A percentile compares a stretch with the other conserved stretches of the same genome.
Evolutionary conservation across 1,284 basidiomycete species (phyloP).

Genomic region (Trichosporon faecale): DNA sequence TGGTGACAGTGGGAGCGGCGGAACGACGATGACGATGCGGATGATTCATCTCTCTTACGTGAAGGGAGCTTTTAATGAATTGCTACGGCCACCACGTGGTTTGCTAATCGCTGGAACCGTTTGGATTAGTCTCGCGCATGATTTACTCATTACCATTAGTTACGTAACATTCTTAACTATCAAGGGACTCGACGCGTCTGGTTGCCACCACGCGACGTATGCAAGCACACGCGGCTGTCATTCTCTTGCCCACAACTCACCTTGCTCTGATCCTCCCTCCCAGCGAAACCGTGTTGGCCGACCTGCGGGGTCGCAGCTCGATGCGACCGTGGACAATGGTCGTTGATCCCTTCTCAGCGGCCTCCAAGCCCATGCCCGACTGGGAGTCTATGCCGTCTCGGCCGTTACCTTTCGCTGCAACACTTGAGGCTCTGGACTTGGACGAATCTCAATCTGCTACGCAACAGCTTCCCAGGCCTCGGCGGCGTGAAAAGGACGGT

Average conservation of each 20-base stretch:
- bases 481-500: constrained; percentile 22
- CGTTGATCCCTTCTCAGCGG: constrained; percentile 46
- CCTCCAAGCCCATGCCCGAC: constrained; percentile 43
- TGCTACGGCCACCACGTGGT: neutral
- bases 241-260: neutral
- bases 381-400: constrained; percentile 38
- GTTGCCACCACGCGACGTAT: neutral
- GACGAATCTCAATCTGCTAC: constrained; percentile 16
- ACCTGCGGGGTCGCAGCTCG: neutral
- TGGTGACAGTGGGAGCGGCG: neutral
- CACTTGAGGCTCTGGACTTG: constrained; percentile 34
- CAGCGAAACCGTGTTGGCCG: neutral
- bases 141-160: neutral
- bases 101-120: neutral
- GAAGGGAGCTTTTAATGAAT: neutral
- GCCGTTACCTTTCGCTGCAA: constrained; percentile 46
- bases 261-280: neutral
- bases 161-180: neutral
- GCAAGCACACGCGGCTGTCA: too few relatives aligned
- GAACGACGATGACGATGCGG: constrained; percentile 16
- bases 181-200: neutral
- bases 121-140: neutral
- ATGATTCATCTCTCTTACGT: neutral
- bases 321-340: constrained; percentile 26
- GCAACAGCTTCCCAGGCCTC: constrained; percentile 21